Base-by-base conservation (phyloP, 176 grass and related monocot species). In the Zoysia japonica region DNA sequence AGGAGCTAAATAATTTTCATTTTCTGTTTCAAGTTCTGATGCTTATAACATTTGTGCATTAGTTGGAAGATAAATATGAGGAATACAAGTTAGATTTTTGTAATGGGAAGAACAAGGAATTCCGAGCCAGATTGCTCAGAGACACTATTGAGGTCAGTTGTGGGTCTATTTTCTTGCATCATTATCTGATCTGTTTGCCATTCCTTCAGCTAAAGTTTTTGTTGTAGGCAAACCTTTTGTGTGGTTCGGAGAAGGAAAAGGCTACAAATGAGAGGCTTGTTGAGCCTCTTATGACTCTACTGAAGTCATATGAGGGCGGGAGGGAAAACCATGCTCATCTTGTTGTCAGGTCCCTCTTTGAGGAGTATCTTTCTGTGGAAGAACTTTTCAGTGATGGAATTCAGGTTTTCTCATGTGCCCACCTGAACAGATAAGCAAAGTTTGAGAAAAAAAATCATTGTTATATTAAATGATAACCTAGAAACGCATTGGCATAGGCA, bases 301-400 rank as follows among this genome's bases (percentile, higher is more conserved):
- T 99, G 54, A 99, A 93, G 73, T 99, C 96, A 60, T 99, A 99
- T 59, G 96, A 99, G 61, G 86, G 92, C 70, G 96, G 92, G 37
- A 91, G 86, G 85, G 96, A 99, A 83, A 99, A 82, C 60, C 90
- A 99, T 85, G 96, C 96, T 55, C 78, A 81, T 83, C 85, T 89
- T 71, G 80, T 99, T 70, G 96, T 93, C 71, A 91, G 81, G 59
- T 95, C 90, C 55, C 92, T 99, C 75, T 93, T 99, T 5, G 90
- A 99, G 79, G 88, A 93, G 64, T 95, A 95, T 75, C 88, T 99
- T 36, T 82, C 73, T 19, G 88, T 99, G 68, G 96, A 99, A 86
- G 96, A 99, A 76, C 84, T 99, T 35, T 99, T 99, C 79, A 95
- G 90, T 79, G 90, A 95, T 83, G 85, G 81, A 13, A 93, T 95